Evolutionary conservation across 192 early-diverging fungal species (phyloP).

Genomic region (Helicostylum pulchrum): DNA sequence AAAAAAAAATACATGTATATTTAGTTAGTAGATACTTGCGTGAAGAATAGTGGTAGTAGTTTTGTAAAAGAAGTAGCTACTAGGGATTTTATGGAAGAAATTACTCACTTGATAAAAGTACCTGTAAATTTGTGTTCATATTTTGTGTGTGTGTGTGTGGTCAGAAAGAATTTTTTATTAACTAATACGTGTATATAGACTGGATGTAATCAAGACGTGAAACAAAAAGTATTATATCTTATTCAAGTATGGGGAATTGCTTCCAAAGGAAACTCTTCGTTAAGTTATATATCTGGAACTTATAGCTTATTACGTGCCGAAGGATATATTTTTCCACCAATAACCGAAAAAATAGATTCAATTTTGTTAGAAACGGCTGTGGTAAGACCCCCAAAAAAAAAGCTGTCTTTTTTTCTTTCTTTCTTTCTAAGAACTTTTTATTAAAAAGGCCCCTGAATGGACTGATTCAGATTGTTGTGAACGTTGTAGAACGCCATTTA

Average conservation of each 20-base stretch:
- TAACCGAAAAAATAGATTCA: slow-evolving; percentile 55
- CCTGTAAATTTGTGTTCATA: slow-evolving; percentile 40
- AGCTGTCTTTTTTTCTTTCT: not conserved
- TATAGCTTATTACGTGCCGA: slow-evolving; percentile 79
- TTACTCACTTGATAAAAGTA: slow-evolving; percentile 58
- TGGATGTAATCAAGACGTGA: slow-evolving; percentile 74
- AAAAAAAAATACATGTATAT: not conserved
- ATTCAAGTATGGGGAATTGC: slow-evolving; percentile 91
- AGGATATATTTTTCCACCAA: slow-evolving; percentile 73
- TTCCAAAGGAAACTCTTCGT: slow-evolving; percentile 73
- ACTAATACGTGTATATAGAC: slow-evolving; percentile 28
- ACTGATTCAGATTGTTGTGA: slow-evolving; percentile 91
- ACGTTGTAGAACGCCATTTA: slow-evolving; percentile 89
- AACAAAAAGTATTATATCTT: slow-evolving; percentile 65
- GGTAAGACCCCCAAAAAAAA: slow-evolving; percentile 40
- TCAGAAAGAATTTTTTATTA: not conserved
- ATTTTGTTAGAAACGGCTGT: slow-evolving; percentile 84
- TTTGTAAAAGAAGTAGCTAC: slow-evolving; percentile 85
- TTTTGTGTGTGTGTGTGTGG: not conserved
- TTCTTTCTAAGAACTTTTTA: not conserved
- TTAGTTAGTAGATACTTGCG: slow-evolving; percentile 83
- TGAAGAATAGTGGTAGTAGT: slow-evolving; percentile 89
- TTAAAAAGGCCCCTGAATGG: slow-evolving; percentile 87
- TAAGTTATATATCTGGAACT: slow-evolving; percentile 75
- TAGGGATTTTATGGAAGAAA: slow-evolving; percentile 85